These are phyloP conservation scores for Adansonia digitata DNA, from an alignment of 345 rosid genomes.

Conservation along the genomic window DNA sequence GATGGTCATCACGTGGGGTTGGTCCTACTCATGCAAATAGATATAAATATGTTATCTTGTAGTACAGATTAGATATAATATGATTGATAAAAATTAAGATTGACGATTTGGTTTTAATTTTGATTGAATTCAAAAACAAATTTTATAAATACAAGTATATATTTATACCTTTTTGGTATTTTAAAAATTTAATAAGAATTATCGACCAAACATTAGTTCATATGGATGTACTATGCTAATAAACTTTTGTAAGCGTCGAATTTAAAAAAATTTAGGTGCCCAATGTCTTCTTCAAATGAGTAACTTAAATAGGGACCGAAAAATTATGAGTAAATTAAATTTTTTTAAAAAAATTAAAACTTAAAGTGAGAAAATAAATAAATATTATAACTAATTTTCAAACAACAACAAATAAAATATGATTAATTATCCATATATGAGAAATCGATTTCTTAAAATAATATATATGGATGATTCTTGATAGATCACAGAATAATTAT, in stretches of 20 bases:
- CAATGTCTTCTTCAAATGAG: too few species aligned
- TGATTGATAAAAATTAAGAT: not conserved
- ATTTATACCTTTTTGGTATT: not conserved
- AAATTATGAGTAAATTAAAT: too few species aligned
- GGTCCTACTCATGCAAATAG: conserved; percentile 9
- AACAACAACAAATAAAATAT: not conserved
- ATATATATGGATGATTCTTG: not conserved
- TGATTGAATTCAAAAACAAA: not conserved
- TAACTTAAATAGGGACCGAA: too few species aligned
- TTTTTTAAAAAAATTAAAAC: too few species aligned
- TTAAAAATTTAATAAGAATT: not conserved
- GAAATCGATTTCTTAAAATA: too few species aligned
- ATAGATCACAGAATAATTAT: not conserved
- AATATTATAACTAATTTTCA: not conserved
- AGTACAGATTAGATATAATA: not conserved
- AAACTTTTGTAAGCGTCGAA: too few species aligned
- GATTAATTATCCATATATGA: not conserved
- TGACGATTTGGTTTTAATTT: not conserved
- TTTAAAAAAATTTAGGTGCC: too few species aligned
- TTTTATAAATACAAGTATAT: not conserved
- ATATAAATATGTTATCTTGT: not conserved
- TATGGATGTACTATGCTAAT: too few species aligned
- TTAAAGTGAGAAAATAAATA: not conserved
- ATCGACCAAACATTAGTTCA: too few species aligned
- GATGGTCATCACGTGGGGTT: conserved; percentile 17